These are phyloP conservation scores for Candida sp. DNA, from an alignment of 1,139 yeast genomes.

Conservation along the genomic window DNA sequence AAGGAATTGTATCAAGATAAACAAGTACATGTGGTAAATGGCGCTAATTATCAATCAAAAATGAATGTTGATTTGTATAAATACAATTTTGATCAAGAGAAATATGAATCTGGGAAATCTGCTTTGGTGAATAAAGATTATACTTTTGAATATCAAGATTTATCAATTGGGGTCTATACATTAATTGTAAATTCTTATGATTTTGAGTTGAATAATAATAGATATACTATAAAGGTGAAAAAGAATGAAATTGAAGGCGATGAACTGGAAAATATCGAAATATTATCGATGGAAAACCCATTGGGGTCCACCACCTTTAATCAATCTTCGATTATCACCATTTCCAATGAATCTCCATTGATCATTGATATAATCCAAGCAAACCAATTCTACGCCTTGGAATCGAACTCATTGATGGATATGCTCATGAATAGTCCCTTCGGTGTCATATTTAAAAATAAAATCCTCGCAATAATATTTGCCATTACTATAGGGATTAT, in stretches of 20 bases:
- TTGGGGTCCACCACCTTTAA: conserved; percentile 16
- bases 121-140: conserved; percentile 23
- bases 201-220: conserved; percentile 22
- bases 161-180: conserved; percentile 32
- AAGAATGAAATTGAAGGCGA: conserved; percentile 4
- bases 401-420: conserved; percentile 28
- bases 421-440: conserved; percentile 41
- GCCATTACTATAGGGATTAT: conserved; percentile 25
- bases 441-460: conserved; percentile 40
- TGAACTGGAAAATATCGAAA: conserved; percentile 9
- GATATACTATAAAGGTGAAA: conserved; percentile 25
- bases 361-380: conserved; percentile 16
- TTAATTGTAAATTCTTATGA: conserved; percentile 36
- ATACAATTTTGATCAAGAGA: conserved; percentile 7
- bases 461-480: conserved; percentile 33
- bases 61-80: conserved; percentile 25
- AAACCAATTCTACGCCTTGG: conserved; percentile 34
- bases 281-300: conserved; percentile 21
- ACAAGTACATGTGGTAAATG: conserved; percentile 25
- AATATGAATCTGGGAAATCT: conserved; percentile 7
- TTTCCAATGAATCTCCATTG: conserved; percentile 19
- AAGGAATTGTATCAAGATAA: conserved; percentile 17
- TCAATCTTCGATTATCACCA: conserved; percentile 13
- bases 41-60: conserved; percentile 33
- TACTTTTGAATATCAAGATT: conserved; percentile 20